Conservation (phyloP, 352 stramenopile species). For the Globisporangium alternatum region DNA sequence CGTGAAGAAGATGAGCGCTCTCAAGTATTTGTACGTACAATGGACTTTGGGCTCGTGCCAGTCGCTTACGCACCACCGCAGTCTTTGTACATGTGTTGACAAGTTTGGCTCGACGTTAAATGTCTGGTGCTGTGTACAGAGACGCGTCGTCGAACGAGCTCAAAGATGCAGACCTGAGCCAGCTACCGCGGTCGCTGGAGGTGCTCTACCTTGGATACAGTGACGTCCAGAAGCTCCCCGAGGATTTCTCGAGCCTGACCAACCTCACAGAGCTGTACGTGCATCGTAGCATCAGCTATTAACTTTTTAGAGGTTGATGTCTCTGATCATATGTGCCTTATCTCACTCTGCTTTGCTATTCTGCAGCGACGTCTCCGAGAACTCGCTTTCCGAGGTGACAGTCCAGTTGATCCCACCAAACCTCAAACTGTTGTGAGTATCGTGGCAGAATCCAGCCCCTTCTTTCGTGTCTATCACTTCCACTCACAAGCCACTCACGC, state of each 20-base stretch:
- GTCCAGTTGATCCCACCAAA: slow-evolving; percentile 18
- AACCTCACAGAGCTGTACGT: slow-evolving; percentile 25
- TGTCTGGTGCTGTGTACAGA: slow-evolving; percentile 13
- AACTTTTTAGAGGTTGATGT: background rate
- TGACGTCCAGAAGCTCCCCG: slow-evolving; percentile 20
- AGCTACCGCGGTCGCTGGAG: slow-evolving; percentile 26
- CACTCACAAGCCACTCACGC: no score
- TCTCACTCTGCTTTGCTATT: slow-evolving; percentile 1
- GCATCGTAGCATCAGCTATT: background rate
- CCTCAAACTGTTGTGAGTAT: slow-evolving; percentile 15
- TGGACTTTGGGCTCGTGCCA: background rate
- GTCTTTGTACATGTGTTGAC: background rate
- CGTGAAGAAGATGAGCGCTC: slow-evolving; percentile 17
- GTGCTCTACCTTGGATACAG: slow-evolving; percentile 23
- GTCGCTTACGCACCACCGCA: background rate
- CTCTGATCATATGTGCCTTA: background rate
- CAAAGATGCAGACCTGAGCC: slow-evolving; percentile 18
- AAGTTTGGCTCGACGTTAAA: background rate
- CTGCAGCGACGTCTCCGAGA: slow-evolving; percentile 17
- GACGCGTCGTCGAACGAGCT: slow-evolving; percentile 39
- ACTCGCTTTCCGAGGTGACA: slow-evolving; percentile 14
- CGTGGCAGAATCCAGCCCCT: no score
- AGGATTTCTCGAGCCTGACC: slow-evolving; percentile 22
- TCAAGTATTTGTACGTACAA: slow-evolving; percentile 22
- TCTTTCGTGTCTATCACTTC: background rate